Evolutionary conservation across 23 red algal genomes (phyloP).

Genomic region (Cyanidiococcus yangmingshanensis): DNA sequence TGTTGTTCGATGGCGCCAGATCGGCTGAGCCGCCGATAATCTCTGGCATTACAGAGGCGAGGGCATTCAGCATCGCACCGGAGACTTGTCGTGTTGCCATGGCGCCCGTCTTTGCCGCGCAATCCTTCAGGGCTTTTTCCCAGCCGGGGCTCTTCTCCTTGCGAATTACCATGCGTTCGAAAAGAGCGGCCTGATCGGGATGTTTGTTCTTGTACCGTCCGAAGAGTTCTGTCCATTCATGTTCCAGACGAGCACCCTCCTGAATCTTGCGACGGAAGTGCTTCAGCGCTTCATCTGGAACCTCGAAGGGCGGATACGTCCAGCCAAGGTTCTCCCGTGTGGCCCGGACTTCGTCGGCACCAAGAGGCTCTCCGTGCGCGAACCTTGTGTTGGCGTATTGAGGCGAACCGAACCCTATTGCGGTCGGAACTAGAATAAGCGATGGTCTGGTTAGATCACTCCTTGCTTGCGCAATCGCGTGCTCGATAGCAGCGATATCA

Average conservation of each 20-base stretch:
- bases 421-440: slow-evolving; percentile 61
- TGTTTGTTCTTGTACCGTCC: slow-evolving; percentile 43
- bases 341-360: slow-evolving; percentile 45
- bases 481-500: slow-evolving; percentile 34
- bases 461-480: slow-evolving; percentile 52
- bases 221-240: slow-evolving; percentile 34
- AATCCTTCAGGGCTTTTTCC: slow-evolving; percentile 32
- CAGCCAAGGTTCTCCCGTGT: slow-evolving; percentile 54
- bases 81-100: slow-evolving; percentile 76
- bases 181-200: slow-evolving; percentile 43
- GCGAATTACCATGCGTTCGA: slow-evolving; percentile 38
- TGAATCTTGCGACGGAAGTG: slow-evolving; percentile 55
- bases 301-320: slow-evolving; percentile 63
- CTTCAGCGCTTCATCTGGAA: slow-evolving; percentile 43
- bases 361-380: slow-evolving; percentile 63
- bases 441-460: slow-evolving; percentile 48
- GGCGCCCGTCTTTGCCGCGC: slow-evolving; percentile 28
- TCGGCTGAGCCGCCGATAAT: slow-evolving; percentile 83
- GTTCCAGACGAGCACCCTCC: slow-evolving; percentile 36
- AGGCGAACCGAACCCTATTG: slow-evolving; percentile 78
- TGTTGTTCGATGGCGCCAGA: slow-evolving; percentile 71
- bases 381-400: slow-evolving; percentile 50
- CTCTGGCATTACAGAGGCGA: slow-evolving; percentile 52
- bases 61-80: slow-evolving; percentile 46
- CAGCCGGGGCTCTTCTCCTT: slow-evolving; percentile 28